Conservation (phyloP, 2,329 filamentous ascomycete species). For the Epicoccum nigrum region DNA sequence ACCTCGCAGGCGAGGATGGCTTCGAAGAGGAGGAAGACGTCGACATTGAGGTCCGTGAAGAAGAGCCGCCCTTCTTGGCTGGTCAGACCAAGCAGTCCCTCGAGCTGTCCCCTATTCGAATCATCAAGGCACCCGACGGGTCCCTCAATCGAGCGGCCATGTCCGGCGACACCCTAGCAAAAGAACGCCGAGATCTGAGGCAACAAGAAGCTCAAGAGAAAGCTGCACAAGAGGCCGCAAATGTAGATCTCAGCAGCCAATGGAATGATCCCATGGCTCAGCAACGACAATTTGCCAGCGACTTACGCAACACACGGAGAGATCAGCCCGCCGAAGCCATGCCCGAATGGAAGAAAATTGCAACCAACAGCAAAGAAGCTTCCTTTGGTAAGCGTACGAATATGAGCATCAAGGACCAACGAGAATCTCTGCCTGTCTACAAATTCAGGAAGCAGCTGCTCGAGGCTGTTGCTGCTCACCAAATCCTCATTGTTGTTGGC, state of each 20-base stretch:
- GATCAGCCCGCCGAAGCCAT: conserved; percentile 69
- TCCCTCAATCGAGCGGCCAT: conserved; percentile 96
- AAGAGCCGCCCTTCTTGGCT: conserved; percentile 93
- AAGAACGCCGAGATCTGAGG: conserved; percentile 85
- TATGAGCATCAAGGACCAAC: conserved; percentile 93
- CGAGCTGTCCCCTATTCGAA: conserved; percentile 91
- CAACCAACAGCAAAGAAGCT: conserved; percentile 79
- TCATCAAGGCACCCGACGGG: conserved; percentile 97
- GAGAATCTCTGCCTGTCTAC: conserved; percentile 86
- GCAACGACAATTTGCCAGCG: conserved; percentile 85
- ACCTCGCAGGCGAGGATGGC: conserved; percentile 81
- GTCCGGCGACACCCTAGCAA: conserved; percentile 85
- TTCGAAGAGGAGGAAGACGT: conserved; percentile 95
- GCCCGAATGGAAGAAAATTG: conserved; percentile 91
- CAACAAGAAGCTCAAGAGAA: conserved; percentile 86
- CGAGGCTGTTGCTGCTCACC: conserved; percentile 83
- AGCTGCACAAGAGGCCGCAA: conserved; percentile 72
- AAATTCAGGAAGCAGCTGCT: conserved; percentile 87
- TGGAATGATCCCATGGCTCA: conserved; percentile 99
- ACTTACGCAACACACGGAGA: conserved; percentile 71
- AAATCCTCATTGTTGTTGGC: conserved; percentile 93
- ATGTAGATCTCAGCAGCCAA: conserved; percentile 84
- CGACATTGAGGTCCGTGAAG: conserved; percentile 94
- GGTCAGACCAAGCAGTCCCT: conserved; percentile 97
- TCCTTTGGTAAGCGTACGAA: conserved; percentile 84